Conservation (phyloP, 257 asterid species). For the Echium plantagineum region DNA sequence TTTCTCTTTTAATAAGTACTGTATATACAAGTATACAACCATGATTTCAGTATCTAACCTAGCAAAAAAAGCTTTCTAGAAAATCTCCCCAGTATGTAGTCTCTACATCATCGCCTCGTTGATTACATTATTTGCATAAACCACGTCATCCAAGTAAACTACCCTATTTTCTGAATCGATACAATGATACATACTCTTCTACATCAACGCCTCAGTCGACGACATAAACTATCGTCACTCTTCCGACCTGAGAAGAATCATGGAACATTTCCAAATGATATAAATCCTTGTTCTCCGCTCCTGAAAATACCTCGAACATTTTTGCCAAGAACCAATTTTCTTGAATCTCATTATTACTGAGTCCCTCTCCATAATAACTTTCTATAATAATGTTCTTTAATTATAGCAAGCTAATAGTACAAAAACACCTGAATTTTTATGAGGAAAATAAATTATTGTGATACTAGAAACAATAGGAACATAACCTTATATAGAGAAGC, state of each 20-base stretch:
- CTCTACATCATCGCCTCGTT: no score
- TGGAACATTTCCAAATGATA: conserved; percentile 74
- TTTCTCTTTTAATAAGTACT: no score
- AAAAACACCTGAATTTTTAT: neutral
- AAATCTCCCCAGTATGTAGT: no score
- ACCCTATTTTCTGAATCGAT: no score
- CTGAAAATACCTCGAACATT: conserved; percentile 55
- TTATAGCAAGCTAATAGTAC: neutral
- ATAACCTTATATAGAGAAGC: neutral
- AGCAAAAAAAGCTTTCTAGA: no score
- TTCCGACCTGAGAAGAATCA: conserved; percentile 47
- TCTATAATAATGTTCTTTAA: neutral
- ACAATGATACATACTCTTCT: neutral
- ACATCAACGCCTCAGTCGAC: neutral
- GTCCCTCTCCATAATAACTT: conserved; percentile 24
- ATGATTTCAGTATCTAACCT: no score
- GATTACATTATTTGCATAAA: no score
- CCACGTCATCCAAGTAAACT: no score
- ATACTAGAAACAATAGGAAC: neutral
- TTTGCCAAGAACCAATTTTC: conserved; percentile 34
- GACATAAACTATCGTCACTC: conserved; percentile 15
- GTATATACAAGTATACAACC: no score
- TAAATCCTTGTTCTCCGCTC: conserved; percentile 72
- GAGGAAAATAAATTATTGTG: neutral
- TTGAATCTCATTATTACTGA: conserved; percentile 14